A percentile compares a stretch with the other conserved stretches of the same genome.
Conservation (phyloP, 2,329 filamentous ascomycete species). For the Bipolaris gigantea region DNA sequence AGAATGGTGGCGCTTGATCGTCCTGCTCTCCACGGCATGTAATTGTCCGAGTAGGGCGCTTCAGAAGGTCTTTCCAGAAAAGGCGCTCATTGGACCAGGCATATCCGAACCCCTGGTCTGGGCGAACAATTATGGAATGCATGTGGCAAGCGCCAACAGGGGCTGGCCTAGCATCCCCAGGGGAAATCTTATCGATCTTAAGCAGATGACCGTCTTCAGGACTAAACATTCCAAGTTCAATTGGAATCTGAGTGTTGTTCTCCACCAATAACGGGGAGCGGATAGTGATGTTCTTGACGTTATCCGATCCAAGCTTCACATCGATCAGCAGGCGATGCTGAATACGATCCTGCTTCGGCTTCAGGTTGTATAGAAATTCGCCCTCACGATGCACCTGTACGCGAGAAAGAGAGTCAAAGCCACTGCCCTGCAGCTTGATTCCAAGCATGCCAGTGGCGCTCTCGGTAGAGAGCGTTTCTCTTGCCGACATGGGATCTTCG, state of each 20-base stretch:
- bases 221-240: slow-evolving; percentile 91
- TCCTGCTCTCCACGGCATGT: slow-evolving; percentile 85
- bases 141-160: slow-evolving; percentile 90
- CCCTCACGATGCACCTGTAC: slow-evolving; percentile 94
- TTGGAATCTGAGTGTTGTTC: slow-evolving; percentile 94
- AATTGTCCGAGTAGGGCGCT: slow-evolving; percentile 80
- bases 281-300: slow-evolving; percentile 97
- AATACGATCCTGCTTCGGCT: slow-evolving; percentile 81
- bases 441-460: slow-evolving; percentile 77
- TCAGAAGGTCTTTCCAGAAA: slow-evolving; percentile 90
- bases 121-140: slow-evolving; percentile 83
- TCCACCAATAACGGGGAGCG: slow-evolving; percentile 89
- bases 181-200: slow-evolving; percentile 96
- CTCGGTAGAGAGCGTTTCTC: slow-evolving; percentile 87
- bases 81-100: slow-evolving; percentile 88
- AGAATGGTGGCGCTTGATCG: slow-evolving; percentile 79
- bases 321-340: slow-evolving; percentile 91
- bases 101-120: slow-evolving; percentile 95
- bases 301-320: slow-evolving; percentile 85
- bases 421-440: slow-evolving; percentile 85
- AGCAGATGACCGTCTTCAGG: slow-evolving; percentile 83
- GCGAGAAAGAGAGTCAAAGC: slow-evolving; percentile 86
- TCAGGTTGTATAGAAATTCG: slow-evolving; percentile 84
- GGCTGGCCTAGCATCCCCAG: slow-evolving; percentile 84
- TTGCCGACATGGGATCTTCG: slow-evolving; percentile 94